Percentiles rank a stretch among this genome's conserved stretches.
phyloP scores from a whole-genome alignment of 306 rosid species.

The Sindora glabra region DNA sequence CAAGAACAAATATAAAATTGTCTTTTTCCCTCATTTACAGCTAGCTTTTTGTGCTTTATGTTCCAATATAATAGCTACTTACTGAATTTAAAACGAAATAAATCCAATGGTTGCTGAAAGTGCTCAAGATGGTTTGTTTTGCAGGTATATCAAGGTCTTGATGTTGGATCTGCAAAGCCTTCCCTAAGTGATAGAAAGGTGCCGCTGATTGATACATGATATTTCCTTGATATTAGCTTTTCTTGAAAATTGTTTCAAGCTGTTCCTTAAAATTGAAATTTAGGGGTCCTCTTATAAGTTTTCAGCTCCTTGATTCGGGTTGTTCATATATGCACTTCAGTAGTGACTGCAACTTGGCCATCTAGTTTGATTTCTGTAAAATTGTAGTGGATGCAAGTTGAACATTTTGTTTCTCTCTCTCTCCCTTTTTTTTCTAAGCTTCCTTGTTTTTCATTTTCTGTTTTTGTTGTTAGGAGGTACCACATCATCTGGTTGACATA shows the following conservation, averaged over 20 bases:
- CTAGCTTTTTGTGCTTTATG: no score
- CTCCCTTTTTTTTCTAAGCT: no score
- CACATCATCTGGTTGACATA: slow-evolving; percentile 78
- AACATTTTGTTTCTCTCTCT: no score
- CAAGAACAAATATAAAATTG: no score
- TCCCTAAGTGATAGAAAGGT: slow-evolving; percentile 68
- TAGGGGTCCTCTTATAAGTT: not conserved
- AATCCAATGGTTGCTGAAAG: no score
- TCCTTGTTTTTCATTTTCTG: slow-evolving; percentile 1
- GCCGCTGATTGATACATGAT: slow-evolving; percentile 9
- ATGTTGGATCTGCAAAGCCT: slow-evolving; percentile 94
- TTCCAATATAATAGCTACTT: no score
- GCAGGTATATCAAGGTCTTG: slow-evolving; percentile 85
- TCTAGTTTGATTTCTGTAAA: no score
- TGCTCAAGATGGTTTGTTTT: not conserved
- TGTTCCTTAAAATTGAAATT: slow-evolving; percentile 5
- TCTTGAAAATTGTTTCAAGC: not conserved
- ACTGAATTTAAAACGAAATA: no score
- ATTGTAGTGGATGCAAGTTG: not conserved
- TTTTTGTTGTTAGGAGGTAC: slow-evolving; percentile 58
- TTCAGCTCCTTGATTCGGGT: not conserved
- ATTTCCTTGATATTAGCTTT: not conserved
- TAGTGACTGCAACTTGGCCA: not conserved
- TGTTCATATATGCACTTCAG: not conserved
- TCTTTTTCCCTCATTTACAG: no score